phyloP scores from a whole-genome alignment of 1,284 basidiomycete species.

The Rhodotorula sp. region DNA sequence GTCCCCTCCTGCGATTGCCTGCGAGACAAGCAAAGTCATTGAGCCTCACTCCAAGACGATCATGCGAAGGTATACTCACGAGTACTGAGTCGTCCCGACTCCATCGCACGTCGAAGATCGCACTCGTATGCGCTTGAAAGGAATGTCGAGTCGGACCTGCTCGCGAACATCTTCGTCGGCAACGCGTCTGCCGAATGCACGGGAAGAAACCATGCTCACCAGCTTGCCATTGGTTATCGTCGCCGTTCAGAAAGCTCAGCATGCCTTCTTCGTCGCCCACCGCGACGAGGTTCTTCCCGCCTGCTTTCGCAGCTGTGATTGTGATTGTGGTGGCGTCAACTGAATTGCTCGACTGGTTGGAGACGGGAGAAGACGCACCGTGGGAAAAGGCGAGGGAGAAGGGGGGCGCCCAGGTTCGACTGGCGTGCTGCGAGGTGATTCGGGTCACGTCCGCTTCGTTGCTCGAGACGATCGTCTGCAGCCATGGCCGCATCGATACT shows the following conservation, averaged over 20 bases:
- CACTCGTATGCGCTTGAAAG: slow-evolving; percentile 43
- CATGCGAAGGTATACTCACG: slow-evolving; percentile 14
- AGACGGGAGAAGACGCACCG: slow-evolving; percentile 7
- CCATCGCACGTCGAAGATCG: slow-evolving; percentile 45
- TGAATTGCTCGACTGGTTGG: not conserved
- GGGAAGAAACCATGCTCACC: slow-evolving; percentile 3
- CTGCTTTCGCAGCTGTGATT: slow-evolving; percentile 35
- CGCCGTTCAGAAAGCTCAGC: slow-evolving; percentile 38
- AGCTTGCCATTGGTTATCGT: slow-evolving; percentile 18
- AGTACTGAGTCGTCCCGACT: slow-evolving; percentile 38
- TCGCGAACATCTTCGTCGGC: not conserved
- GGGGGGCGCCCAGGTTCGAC: slow-evolving; percentile 40
- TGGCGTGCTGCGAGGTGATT: slow-evolving; percentile 23
- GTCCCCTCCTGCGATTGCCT: slow-evolving; percentile 45
- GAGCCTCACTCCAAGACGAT: not conserved
- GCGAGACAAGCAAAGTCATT: not conserved
- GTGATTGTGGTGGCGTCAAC: not conserved
- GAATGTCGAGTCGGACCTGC: slow-evolving; percentile 29
- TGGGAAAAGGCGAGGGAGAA: slow-evolving; percentile 41
- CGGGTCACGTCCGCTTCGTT: slow-evolving; percentile 40
- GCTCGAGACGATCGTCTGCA: slow-evolving; percentile 37
- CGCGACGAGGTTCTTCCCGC: slow-evolving; percentile 38
- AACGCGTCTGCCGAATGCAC: not conserved
- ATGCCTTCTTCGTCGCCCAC: slow-evolving; percentile 42
- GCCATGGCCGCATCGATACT: slow-evolving; percentile 27